Percentiles rank a stretch among this genome's conserved stretches.
phyloP scores from a whole-genome alignment of 208 protist genomes.

The Trypanosomatidae sp. region DNA sequence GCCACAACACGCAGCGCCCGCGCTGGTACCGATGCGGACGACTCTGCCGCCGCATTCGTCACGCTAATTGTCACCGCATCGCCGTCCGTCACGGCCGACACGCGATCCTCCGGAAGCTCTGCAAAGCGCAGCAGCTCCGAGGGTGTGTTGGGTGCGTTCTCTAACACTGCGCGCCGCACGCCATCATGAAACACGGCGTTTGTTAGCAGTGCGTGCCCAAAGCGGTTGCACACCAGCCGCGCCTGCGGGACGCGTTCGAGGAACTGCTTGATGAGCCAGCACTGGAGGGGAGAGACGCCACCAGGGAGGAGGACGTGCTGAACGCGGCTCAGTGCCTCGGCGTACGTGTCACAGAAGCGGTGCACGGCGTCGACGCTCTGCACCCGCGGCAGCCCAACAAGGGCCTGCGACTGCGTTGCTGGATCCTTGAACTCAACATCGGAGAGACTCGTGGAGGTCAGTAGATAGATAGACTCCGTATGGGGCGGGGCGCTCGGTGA shows the following conservation, averaged over 20 bases:
- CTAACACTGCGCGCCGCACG: conserved; percentile 42
- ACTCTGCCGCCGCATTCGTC: background rate
- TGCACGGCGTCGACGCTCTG: conserved; percentile 33
- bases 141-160: conserved; percentile 32
- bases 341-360: conserved; percentile 49
- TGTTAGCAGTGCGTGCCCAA: conserved; percentile 56
- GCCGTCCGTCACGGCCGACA: conserved; percentile 35
- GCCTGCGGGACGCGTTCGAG: conserved; percentile 36
- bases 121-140: conserved; percentile 26
- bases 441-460: conserved; percentile 44
- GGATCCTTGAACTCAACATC: conserved; percentile 49
- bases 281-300: conserved; percentile 41
- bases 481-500: conserved; percentile 25
- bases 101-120: conserved; percentile 19
- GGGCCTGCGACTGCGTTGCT: conserved; percentile 29
- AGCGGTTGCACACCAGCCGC: conserved; percentile 49
- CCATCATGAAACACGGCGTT: conserved; percentile 67
- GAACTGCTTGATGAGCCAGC: conserved; percentile 39
- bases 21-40: background rate
- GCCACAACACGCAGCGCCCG: conserved; percentile 26
- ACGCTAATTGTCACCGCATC: conserved; percentile 34
- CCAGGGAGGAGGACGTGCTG: conserved; percentile 49
- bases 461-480: conserved; percentile 59
- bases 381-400: conserved; percentile 61
- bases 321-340: conserved; percentile 32